phyloP scores from a whole-genome alignment of 2,329 filamentous ascomycete species.

The Pestalotiopsis sp. region DNA sequence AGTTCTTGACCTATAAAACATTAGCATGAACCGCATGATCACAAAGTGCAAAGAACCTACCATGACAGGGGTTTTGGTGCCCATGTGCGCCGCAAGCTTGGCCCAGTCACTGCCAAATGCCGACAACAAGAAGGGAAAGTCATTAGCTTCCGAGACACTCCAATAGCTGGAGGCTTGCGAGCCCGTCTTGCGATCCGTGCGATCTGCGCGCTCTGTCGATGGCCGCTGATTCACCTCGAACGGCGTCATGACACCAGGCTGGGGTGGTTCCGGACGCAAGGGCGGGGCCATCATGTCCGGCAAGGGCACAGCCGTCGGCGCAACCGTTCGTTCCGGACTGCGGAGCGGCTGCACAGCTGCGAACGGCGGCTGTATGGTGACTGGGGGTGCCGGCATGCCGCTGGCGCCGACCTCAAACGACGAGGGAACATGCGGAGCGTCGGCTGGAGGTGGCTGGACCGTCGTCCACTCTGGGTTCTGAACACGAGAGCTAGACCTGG shows the following conservation, averaged over 20 bases:
- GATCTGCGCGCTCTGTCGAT: constrained; percentile 43
- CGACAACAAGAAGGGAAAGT: constrained; percentile 72
- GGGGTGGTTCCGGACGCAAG: constrained; percentile 56
- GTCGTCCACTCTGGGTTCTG: constrained; percentile 44
- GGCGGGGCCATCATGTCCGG: constrained; percentile 60
- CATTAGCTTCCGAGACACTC: constrained; percentile 80
- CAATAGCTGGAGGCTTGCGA: constrained; percentile 78
- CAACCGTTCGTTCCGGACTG: constrained; percentile 27
- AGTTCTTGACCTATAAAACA: constrained; percentile 65
- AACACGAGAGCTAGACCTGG: constrained; percentile 57
- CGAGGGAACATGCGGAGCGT: constrained; percentile 41
- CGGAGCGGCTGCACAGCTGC: constrained; percentile 27
- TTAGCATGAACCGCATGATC: constrained; percentile 19
- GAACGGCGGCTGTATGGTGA: constrained; percentile 32
- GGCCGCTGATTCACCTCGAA: constrained; percentile 48
- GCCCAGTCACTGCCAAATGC: constrained; percentile 81
- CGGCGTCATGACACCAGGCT: constrained; percentile 49
- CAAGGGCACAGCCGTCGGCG: constrained; percentile 37
- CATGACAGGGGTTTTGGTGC: constrained; percentile 86
- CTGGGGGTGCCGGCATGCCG: constrained; percentile 46
- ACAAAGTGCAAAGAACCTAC: constrained; percentile 46
- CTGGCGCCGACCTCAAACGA: constrained; percentile 47
- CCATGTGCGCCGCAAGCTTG: constrained; percentile 77
- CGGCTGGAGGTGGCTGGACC: constrained; percentile 36
- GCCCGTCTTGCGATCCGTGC: constrained; percentile 39